Evolutionary conservation across 202 grass and related monocot species (phyloP), one percentile per base, ranked within the genome.

Genomic region (Carex arenaria): DNA sequence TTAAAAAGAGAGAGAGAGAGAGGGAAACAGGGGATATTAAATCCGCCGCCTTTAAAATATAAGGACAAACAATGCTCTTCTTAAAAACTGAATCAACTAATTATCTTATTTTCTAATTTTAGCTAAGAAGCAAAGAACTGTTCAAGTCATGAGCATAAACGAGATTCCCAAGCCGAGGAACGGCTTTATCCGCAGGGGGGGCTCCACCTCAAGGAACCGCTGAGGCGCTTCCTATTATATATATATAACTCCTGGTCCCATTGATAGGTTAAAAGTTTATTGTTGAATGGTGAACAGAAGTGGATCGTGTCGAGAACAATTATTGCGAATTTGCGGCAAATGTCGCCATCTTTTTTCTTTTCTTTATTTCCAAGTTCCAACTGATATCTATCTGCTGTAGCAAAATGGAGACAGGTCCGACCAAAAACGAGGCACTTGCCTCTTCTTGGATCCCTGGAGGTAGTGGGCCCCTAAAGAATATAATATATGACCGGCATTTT

Each of bases 161-260:
- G 89, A 97, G n/a, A 93, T 97, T 26, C 94, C 91, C 1, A 97
- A 97, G 59, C 89, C 91, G 0, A 97, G 86, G 78, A 95, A 90
- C 53, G 5, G 67, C 20, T 94, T 93, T 81, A 86, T 93, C 65
- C 89, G 91, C 34, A 95, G 89, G 67, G 70, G 23, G 9, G 82
- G 83, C 18, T 80, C 91, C 81, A 91, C 90, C 4, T 67, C 77
- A 64, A 90, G 81, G 54, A 86, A 87, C 73, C 83, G 89, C 80
- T 91, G 87, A 88, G 47, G 23, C 31, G 83, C 71, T 61, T 12
- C 1, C 28, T 0, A 40, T 10, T 81, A 3, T n/a, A 64, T 19
- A 32, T 11, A 64, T 19, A 18, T 81, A 7, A 59, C 72, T 64
- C 28, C 42, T 56, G 26, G 11, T 52, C 20, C 31, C 40, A 65